Evolutionary conservation across 495 filamentous ascomycete species (phyloP), one percentile per base, ranked within the genome.

Genomic region (Penicillium simplicissimum): DNA sequence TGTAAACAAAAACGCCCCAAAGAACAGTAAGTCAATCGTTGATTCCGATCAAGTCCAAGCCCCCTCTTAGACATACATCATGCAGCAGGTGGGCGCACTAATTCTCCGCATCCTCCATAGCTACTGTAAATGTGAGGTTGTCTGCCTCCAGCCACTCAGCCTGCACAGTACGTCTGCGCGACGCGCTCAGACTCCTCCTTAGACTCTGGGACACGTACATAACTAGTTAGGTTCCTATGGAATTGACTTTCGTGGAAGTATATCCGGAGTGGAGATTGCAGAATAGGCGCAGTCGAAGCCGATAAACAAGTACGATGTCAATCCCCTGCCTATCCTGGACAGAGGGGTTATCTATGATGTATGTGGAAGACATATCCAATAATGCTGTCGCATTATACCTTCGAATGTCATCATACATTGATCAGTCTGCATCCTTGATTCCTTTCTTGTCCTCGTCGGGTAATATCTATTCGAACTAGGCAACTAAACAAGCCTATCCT

Each of bases 81-180:
- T 64, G 49, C 60, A 55, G 17, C 21, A 58, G 35, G 61, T 45
- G 51, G 55, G 35, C 38, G 49, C 38, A 33, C 53, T 61, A 68
- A 67, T 67, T 69, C 68, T 69, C 66, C 66, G 68, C 63, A 67
- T 66, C 3, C 63, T 62, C 68, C 66, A 66, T 61, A 58, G 38
- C 15, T 36, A n/a, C n/a, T n/a, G n/a, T n/a, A 35, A 19, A 40
- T 49, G 57, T n/a, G 28, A 55, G 56, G 56, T 37, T 58, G 56
- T 58, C 42, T 37, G 48, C 21, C 6, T 59, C 49, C 43, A 28
- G 35, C 37, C 48, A 43, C 11, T 47, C 47, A 51, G 59, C 35
- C 48, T 57, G 51, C 55, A 45, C 31, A 19, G 28, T 48, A 23
- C 19, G 25, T 57, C 42, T 23, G 42, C 21, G 25, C 38, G 35